A percentile compares a stretch with the other conserved stretches of the same genome.
Conservation (phyloP, 192 early-diverging fungal genomes). For the Dissophora globulifera region DNA sequence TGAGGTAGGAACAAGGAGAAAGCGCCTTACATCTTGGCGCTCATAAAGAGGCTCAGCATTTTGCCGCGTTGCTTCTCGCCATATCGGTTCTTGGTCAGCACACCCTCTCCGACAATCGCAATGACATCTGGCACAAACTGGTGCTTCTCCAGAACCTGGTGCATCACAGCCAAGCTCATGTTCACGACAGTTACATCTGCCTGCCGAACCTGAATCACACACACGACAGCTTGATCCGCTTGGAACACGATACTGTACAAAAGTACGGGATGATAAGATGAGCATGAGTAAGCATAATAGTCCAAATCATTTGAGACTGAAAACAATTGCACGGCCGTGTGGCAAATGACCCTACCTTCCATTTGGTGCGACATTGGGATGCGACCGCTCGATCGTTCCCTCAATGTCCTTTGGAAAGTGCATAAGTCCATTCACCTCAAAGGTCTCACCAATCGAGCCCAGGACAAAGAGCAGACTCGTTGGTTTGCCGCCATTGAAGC, state of each 20-base stretch:
- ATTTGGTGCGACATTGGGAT: conserved; percentile 60
- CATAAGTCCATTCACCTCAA: conserved; percentile 75
- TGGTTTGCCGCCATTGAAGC: conserved; percentile 60
- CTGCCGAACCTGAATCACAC: conserved; percentile 46
- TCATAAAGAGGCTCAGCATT: conserved; percentile 54
- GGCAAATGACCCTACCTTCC: conserved; percentile 51
- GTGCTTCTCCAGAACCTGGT: conserved; percentile 76
- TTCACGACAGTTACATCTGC: conserved; percentile 57
- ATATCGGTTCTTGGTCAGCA: conserved; percentile 69
- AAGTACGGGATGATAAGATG: too few species aligned
- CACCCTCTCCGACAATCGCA: conserved; percentile 65
- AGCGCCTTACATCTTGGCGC: conserved; percentile 42
- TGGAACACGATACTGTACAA: conserved; percentile 57
- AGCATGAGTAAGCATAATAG: too few species aligned
- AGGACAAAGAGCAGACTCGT: conserved; percentile 75
- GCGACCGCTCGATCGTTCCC: conserved; percentile 72
- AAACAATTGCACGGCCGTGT: background rate
- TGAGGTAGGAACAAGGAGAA: background rate
- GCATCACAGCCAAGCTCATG: conserved; percentile 68
- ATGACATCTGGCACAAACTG: conserved; percentile 77
- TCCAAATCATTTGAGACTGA: too few species aligned
- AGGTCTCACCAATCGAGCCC: conserved; percentile 75
- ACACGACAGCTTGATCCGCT: conserved; percentile 53
- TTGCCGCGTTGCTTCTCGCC: conserved; percentile 72
- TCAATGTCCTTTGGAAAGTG: conserved; percentile 84